A percentile compares a stretch with the other conserved stretches of the same genome.
phyloP scores from a whole-genome alignment of 768 basidiomycete genomes.

The Boletellus emodensis region DNA sequence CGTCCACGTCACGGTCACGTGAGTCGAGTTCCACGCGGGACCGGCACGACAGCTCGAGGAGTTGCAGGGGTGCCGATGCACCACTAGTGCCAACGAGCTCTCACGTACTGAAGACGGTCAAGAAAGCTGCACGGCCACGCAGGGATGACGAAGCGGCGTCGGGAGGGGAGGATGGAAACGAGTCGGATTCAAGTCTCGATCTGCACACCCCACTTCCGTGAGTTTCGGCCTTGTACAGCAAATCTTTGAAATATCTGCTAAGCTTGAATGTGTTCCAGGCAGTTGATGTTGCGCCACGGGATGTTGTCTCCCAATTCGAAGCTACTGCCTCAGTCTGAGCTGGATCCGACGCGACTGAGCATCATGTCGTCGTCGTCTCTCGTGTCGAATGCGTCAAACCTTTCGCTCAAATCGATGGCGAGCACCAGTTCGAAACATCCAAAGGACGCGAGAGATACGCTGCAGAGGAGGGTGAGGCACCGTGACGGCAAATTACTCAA shows the following conservation, averaged over 20 bases:
- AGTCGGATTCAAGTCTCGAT: constrained; percentile 64
- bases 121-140: neutral
- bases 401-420: constrained; percentile 21
- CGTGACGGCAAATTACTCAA: constrained; percentile 54
- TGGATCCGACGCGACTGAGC: constrained; percentile 22
- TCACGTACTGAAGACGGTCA: neutral
- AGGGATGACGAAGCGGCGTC: neutral
- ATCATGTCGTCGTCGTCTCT: constrained; percentile 25
- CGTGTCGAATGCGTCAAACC: constrained; percentile 25
- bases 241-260: neutral
- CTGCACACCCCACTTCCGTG: constrained; percentile 67
- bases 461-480: constrained; percentile 52
- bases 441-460: constrained; percentile 58
- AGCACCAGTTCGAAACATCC: constrained; percentile 27
- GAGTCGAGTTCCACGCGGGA: constrained; percentile 14
- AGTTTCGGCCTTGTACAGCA: constrained; percentile 28
- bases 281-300: constrained; percentile 64
- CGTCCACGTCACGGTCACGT: constrained; percentile 22
- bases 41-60: constrained; percentile 14
- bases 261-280: constrained; percentile 32
- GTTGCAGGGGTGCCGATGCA: constrained; percentile 6
- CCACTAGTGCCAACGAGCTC: constrained; percentile 11
- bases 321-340: constrained; percentile 38
- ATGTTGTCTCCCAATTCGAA: constrained; percentile 65
- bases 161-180: constrained; percentile 34